Evolutionary conservation across 257 asterid genomes (phyloP).

Genomic region (Solanum etuberosum): DNA sequence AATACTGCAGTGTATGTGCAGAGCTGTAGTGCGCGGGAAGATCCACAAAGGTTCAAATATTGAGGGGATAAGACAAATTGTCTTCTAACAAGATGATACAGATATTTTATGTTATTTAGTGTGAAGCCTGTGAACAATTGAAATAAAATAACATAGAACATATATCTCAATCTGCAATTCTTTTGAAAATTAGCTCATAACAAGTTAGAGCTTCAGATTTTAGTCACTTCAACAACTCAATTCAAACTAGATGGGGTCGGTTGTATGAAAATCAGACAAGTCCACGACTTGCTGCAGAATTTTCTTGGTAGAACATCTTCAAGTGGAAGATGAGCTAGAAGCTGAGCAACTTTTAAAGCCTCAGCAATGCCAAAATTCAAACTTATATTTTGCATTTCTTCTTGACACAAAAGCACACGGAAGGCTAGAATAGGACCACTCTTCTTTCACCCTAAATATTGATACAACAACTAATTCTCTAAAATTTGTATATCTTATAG

Average conservation of each 20-base stretch:
- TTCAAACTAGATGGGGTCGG: neutral
- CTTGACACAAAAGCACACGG: neutral
- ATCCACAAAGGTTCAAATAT: neutral
- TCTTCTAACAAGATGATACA: neutral
- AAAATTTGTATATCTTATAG: neutral
- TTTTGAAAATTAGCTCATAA: neutral
- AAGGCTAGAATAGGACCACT: neutral
- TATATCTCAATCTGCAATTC: neutral
- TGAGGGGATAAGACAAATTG: neutral
- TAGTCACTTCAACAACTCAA: neutral
- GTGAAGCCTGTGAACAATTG: neutral
- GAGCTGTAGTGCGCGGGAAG: neutral
- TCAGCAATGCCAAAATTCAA: neutral
- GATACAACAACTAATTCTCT: neutral
- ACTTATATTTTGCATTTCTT: neutral
- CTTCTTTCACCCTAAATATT: neutral
- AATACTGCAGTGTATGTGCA: neutral
- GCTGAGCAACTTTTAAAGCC: neutral
- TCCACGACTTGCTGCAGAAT: neutral
- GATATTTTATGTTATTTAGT: neutral
- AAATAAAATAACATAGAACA: neutral
- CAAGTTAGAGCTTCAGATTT: neutral
- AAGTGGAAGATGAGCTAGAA: neutral
- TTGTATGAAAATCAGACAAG: neutral
- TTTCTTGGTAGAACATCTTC: neutral